A percentile compares a stretch with the other conserved stretches of the same genome.
Evolutionary conservation across 208 protist genomes (phyloP).

Genomic region (Acanthamoeba royreba): DNA sequence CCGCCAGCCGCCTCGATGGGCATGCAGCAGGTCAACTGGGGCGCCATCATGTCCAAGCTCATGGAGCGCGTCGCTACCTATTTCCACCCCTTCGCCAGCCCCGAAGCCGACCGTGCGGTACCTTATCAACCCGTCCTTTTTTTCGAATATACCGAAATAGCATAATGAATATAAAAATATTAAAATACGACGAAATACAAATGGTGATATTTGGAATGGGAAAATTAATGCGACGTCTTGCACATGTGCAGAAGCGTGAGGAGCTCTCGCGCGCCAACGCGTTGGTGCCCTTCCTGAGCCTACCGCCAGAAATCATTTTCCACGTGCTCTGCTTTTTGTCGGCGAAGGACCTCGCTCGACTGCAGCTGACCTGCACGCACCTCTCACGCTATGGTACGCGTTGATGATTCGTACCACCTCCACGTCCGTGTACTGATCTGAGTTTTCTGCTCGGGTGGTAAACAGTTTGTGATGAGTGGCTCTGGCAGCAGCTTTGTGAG

Average conservation of each 20-base stretch:
- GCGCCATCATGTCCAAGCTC: too few species aligned
- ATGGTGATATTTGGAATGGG: background rate
- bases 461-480: background rate
- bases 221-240: background rate
- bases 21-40: too few species aligned
- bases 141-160: too few species aligned
- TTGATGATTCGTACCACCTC: too few species aligned
- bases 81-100: too few species aligned
- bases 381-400: background rate
- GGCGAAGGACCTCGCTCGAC: background rate
- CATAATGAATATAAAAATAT: too few species aligned
- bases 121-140: too few species aligned
- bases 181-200: background rate
- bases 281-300: background rate
- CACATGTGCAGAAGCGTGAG: background rate
- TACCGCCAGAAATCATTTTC: background rate
- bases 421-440: too few species aligned
- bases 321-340: background rate
- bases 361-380: background rate
- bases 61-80: too few species aligned
- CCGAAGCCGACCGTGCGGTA: too few species aligned
- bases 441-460: too few species aligned
- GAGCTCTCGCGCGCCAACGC: background rate
- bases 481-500: background rate
- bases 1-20: too few species aligned